Evolutionary conservation across 805 yeast genomes (phyloP).

Genomic region (Ascoidea asiatica): DNA sequence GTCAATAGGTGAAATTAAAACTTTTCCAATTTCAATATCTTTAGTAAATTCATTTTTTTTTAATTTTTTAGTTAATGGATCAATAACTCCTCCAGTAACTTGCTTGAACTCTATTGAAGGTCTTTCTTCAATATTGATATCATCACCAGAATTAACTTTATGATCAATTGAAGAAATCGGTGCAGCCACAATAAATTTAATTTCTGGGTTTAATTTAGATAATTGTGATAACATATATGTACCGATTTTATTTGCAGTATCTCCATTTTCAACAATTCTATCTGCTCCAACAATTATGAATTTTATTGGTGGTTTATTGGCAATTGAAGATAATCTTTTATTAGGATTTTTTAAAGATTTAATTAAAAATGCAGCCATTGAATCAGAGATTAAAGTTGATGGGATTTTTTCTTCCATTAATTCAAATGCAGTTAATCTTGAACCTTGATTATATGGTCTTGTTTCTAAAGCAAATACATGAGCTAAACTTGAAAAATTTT

Average conservation of each 20-base stretch:
- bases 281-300: slow-evolving; percentile 93
- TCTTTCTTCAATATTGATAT: slow-evolving; percentile 78
- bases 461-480: slow-evolving; percentile 87
- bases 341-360: slow-evolving; percentile 26
- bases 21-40: slow-evolving; percentile 29
- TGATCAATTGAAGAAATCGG: slow-evolving; percentile 85
- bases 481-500: slow-evolving; percentile 33
- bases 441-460: slow-evolving; percentile 94
- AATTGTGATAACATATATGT: slow-evolving; percentile 77
- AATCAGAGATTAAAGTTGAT: slow-evolving; percentile 78
- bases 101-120: slow-evolving; percentile 68
- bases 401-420: slow-evolving; percentile 78
- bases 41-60: slow-evolving; percentile 13
- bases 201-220: slow-evolving; percentile 47
- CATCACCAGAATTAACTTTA: slow-evolving; percentile 50
- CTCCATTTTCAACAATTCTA: slow-evolving; percentile 86
- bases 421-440: slow-evolving; percentile 85
- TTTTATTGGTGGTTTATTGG: slow-evolving; percentile 47
- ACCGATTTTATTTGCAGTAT: slow-evolving; percentile 93
- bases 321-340: slow-evolving; percentile 15
- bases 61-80: slow-evolving; percentile 15
- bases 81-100: slow-evolving; percentile 53
- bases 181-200: slow-evolving; percentile 87
- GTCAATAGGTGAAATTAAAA: slow-evolving; percentile 75
- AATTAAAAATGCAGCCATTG: slow-evolving; percentile 76